phyloP scores from a whole-genome alignment of 768 basidiomycete genomes.

The Rhizopogon rudus region DNA sequence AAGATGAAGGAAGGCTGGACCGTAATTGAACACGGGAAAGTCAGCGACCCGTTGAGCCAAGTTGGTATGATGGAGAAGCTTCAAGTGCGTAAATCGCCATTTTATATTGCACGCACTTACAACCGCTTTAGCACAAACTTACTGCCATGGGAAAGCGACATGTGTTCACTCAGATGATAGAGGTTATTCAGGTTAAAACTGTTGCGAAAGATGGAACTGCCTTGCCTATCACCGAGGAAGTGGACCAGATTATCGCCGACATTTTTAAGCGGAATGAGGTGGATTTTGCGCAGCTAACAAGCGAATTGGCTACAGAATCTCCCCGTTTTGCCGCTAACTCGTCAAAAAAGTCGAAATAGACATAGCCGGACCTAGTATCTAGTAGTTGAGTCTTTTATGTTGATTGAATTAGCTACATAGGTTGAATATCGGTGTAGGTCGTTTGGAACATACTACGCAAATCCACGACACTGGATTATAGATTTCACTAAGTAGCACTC shows the following conservation, averaged over 20 bases:
- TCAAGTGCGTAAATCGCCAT: slow-evolving; percentile 12
- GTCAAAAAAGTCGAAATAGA: slow-evolving; percentile 20
- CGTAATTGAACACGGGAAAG: slow-evolving; percentile 24
- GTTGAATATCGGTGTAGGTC: not conserved
- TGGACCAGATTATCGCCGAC: slow-evolving; percentile 25
- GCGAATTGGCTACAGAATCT: slow-evolving; percentile 15
- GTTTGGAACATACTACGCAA: too few species aligned
- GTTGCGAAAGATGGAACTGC: slow-evolving; percentile 17
- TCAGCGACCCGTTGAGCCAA: slow-evolving; percentile 13
- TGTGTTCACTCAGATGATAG: slow-evolving; percentile 28
- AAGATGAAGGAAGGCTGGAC: slow-evolving; percentile 23
- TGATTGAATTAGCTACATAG: not conserved
- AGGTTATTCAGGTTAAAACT: slow-evolving; percentile 27
- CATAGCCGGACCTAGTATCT: not conserved
- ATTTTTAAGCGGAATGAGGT: slow-evolving; percentile 26
- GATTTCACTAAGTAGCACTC: too few species aligned
- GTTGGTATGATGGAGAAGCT: slow-evolving; percentile 25
- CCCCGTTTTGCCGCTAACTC: slow-evolving; percentile 15
- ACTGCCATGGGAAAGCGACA: slow-evolving; percentile 24
- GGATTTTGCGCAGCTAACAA: slow-evolving; percentile 25
- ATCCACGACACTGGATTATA: too few species aligned
- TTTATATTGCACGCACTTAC: not conserved
- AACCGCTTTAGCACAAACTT: slow-evolving; percentile 18
- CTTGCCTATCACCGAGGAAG: slow-evolving; percentile 24
- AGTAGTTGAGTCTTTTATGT: not conserved